phyloP scores from a whole-genome alignment of 768 basidiomycete species.

The Tulasnella sp. region DNA sequence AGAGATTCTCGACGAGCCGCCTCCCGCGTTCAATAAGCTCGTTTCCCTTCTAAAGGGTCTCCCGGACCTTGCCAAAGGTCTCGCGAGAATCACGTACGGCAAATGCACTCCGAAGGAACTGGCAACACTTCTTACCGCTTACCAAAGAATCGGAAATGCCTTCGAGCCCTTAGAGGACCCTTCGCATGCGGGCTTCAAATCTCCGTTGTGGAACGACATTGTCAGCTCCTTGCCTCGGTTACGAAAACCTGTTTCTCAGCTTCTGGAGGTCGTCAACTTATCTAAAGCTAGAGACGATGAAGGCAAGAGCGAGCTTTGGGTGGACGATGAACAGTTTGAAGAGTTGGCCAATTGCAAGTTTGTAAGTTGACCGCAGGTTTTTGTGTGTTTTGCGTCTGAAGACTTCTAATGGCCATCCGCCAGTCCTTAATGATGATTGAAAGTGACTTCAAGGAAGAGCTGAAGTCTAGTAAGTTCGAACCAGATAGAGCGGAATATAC shows the following conservation, averaged over 20 bases:
- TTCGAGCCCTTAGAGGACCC: slow-evolving; percentile 52
- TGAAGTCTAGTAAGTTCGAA: slow-evolving; percentile 54
- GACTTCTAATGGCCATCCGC: neutral
- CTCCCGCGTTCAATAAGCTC: slow-evolving; percentile 61
- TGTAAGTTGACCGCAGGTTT: slow-evolving; percentile 44
- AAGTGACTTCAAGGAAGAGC: slow-evolving; percentile 66
- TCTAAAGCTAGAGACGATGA: slow-evolving; percentile 57
- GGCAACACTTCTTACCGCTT: slow-evolving; percentile 66
- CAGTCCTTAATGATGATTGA: slow-evolving; percentile 68
- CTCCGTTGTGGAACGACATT: slow-evolving; percentile 65
- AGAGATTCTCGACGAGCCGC: slow-evolving; percentile 62
- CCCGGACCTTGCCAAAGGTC: slow-evolving; percentile 84
- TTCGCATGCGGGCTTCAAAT: slow-evolving; percentile 47
- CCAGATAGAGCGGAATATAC: neutral
- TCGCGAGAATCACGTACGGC: slow-evolving; percentile 86
- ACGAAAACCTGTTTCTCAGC: slow-evolving; percentile 49
- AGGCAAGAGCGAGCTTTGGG: slow-evolving; percentile 68
- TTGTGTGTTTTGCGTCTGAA: neutral
- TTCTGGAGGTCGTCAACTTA: slow-evolving; percentile 57
- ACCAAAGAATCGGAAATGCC: slow-evolving; percentile 62
- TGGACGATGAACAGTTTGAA: slow-evolving; percentile 50
- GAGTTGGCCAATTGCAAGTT: slow-evolving; percentile 55
- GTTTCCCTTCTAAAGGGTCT: slow-evolving; percentile 64
- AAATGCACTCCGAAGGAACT: slow-evolving; percentile 87
- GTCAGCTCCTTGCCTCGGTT: slow-evolving; percentile 65